phyloP scores from a whole-genome alignment of 768 basidiomycete genomes.

The Boletales sp. region DNA sequence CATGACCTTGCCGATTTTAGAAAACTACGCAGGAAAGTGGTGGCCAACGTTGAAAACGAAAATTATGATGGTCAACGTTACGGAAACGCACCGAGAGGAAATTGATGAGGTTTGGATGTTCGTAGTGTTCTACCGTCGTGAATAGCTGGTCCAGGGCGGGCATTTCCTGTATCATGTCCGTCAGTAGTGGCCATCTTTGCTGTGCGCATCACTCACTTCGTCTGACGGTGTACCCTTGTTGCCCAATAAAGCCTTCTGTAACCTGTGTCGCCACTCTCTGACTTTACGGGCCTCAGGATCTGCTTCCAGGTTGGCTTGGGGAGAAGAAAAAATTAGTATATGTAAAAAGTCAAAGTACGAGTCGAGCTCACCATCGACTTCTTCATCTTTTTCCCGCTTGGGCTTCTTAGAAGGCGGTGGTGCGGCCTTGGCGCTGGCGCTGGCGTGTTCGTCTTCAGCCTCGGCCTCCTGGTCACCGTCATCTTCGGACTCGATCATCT shows the following conservation, averaged over 20 bases:
- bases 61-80: background rate
- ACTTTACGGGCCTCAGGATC: conserved; percentile 72
- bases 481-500: conserved; percentile 63
- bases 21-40: conserved; percentile 25
- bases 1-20: conserved; percentile 60
- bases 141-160: conserved; percentile 67
- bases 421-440: conserved; percentile 50
- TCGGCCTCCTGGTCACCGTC: conserved; percentile 47
- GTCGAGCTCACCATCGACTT: conserved; percentile 50
- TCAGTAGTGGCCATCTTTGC: conserved; percentile 6
- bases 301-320: conserved; percentile 40
- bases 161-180: conserved; percentile 59
- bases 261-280: conserved; percentile 87
- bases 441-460: conserved; percentile 37
- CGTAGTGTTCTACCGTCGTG: conserved; percentile 70
- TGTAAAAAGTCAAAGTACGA: background rate
- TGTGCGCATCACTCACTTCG: conserved; percentile 43
- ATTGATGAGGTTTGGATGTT: conserved; percentile 67
- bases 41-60: conserved; percentile 5
- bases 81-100: conserved; percentile 54
- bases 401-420: conserved; percentile 66
- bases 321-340: conserved; percentile 4
- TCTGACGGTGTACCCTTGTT: conserved; percentile 60
- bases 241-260: conserved; percentile 84
- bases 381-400: conserved; percentile 57